phyloP scores from a whole-genome alignment of 192 early-diverging fungal species.

The Coemansia sp. region DNA sequence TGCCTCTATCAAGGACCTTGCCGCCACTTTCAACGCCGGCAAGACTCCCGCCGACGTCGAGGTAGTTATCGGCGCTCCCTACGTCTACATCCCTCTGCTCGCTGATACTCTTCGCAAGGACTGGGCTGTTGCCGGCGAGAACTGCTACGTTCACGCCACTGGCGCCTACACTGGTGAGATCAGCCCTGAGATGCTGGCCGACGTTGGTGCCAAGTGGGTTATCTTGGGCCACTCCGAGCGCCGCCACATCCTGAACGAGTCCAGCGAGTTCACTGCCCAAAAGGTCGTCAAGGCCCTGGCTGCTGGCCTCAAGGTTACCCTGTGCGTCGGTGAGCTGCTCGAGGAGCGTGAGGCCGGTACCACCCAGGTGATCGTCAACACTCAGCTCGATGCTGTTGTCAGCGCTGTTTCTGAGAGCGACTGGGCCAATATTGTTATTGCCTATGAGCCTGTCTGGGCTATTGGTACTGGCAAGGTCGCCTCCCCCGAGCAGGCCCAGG shows the following conservation, averaged over 20 bases:
- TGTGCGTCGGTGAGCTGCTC: conserved; percentile 95
- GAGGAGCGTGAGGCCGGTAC: conserved; percentile 89
- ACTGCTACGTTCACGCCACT: conserved; percentile 80
- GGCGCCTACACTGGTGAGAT: conserved; percentile 99
- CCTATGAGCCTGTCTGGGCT: conserved; percentile 99
- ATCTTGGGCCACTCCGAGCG: conserved; percentile 99
- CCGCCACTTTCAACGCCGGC: conserved; percentile 76
- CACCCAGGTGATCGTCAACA: conserved; percentile 84
- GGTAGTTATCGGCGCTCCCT: conserved; percentile 96
- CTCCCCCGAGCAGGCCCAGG: conserved; percentile 93
- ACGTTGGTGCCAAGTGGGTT: conserved; percentile 92
- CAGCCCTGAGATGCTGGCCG: conserved; percentile 93
- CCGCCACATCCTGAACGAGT: conserved; percentile 88
- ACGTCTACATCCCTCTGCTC: conserved; percentile 84
- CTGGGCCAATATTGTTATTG: conserved; percentile 95
- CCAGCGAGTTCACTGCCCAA: conserved; percentile 84
- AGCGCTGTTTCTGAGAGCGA: conserved; percentile 66
- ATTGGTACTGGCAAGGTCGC: conserved; percentile 99
- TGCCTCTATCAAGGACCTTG: conserved; percentile 72
- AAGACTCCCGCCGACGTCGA: conserved; percentile 71
- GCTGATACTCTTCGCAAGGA: conserved; percentile 75
- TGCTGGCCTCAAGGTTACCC: conserved; percentile 88
- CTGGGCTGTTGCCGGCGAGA: conserved; percentile 94
- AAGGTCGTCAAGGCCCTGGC: conserved; percentile 89
- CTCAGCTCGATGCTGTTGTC: conserved; percentile 87